phyloP scores from a whole-genome alignment of 1,139 yeast species.

The Fermentozyma sake region DNA sequence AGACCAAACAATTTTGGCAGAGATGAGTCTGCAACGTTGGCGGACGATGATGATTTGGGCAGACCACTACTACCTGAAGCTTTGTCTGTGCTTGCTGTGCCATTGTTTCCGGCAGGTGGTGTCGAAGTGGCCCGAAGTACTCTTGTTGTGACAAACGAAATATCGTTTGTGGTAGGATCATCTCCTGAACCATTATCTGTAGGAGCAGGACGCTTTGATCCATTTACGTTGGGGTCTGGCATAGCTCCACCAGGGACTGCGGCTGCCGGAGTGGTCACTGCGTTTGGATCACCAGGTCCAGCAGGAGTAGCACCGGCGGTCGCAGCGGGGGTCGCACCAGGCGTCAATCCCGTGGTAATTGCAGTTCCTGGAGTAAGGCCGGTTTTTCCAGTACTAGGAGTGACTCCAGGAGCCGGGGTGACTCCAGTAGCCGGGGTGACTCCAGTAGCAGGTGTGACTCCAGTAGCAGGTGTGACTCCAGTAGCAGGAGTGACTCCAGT shows the following conservation, averaged over 20 bases:
- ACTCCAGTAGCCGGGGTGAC: slow-evolving; percentile 7
- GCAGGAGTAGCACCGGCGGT: slow-evolving; percentile 13
- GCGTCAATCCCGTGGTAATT: slow-evolving; percentile 7
- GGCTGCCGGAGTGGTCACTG: slow-evolving; percentile 5
- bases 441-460: slow-evolving; percentile 8
- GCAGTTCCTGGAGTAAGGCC: no score
- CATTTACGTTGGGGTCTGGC: slow-evolving; percentile 1
- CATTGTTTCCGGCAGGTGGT: slow-evolving; percentile 2
- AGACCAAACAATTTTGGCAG: no score
- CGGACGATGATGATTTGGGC: background rate
- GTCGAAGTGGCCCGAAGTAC: slow-evolving; percentile 3
- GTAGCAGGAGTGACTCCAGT: slow-evolving; percentile 11
- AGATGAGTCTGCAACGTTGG: no score
- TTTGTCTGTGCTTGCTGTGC: slow-evolving; percentile 1
- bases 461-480: slow-evolving; percentile 8
- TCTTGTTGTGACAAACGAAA: slow-evolving; percentile 12
- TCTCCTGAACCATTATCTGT: slow-evolving; percentile 10
- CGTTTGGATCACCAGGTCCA: slow-evolving; percentile 3
- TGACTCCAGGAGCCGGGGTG: slow-evolving; percentile 18
- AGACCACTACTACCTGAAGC: no score
- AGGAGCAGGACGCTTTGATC: slow-evolving; percentile 8
- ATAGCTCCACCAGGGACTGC: slow-evolving; percentile 11
- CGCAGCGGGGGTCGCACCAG: slow-evolving; percentile 11
- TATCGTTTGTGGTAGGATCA: slow-evolving; percentile 13
- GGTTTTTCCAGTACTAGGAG: slow-evolving; percentile 11